Conservation (phyloP, 176 grass and related monocot genomes). For the Triticum turgidum region DNA sequence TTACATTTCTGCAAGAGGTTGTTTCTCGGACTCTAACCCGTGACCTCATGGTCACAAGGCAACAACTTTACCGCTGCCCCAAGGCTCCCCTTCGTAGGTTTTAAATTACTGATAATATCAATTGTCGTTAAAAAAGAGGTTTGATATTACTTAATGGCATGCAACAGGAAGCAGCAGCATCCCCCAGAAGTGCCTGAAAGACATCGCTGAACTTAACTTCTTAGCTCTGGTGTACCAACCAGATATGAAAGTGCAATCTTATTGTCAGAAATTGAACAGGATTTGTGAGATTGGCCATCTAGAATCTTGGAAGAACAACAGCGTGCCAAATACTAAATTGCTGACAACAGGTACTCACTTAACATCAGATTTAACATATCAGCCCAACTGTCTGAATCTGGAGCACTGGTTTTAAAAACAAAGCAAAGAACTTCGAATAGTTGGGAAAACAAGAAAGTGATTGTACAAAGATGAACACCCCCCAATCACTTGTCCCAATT, state of each 20-base stretch:
- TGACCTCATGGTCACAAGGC: too few species aligned
- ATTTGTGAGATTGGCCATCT: background rate
- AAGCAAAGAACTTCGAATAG: background rate
- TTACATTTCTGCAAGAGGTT: too few species aligned
- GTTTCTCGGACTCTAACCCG: too few species aligned
- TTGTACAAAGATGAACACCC: background rate
- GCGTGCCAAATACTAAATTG: background rate
- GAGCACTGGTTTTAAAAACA: too few species aligned
- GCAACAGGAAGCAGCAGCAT: background rate
- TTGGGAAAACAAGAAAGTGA: background rate
- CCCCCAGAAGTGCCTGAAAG: conserved; percentile 8
- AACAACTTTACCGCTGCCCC: too few species aligned
- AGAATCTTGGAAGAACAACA: conserved; percentile 7
- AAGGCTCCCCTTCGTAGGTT: background rate
- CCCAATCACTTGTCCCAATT: background rate
- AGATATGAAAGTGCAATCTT: conserved; percentile 6
- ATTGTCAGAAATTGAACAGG: background rate
- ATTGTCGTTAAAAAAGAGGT: background rate
- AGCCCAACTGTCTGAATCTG: too few species aligned
- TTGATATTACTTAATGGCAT: background rate
- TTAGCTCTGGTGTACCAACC: background rate
- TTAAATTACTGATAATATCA: background rate
- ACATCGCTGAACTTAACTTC: background rate
- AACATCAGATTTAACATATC: background rate
- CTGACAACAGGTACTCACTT: background rate